These are phyloP conservation scores for Gossypium thurberi DNA, from an alignment of 345 rosid genomes.

Conservation along the genomic window DNA sequence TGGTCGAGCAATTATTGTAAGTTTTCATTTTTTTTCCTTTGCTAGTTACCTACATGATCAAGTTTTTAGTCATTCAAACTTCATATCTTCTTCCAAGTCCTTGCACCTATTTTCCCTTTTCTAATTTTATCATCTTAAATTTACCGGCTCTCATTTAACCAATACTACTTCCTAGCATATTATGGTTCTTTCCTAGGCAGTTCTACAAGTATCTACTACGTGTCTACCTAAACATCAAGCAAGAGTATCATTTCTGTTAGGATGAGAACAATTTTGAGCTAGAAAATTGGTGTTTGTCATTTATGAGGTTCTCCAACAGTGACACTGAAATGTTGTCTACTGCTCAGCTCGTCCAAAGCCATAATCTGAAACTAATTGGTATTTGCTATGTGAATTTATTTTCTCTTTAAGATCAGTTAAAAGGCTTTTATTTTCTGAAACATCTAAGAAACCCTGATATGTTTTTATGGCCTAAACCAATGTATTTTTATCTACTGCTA, in stretches of 20 bases:
- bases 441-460: background rate
- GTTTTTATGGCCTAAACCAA: background rate
- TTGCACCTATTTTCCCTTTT: background rate
- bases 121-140: background rate
- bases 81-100: background rate
- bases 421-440: background rate
- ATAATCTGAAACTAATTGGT: background rate
- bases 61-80: background rate
- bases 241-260: background rate
- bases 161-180: background rate
- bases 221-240: background rate
- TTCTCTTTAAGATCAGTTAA: background rate
- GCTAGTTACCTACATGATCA: background rate
- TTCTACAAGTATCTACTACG: background rate
- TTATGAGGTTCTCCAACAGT: background rate
- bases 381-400: background rate
- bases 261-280: background rate
- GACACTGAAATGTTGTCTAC: background rate
- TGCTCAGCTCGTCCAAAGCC: background rate
- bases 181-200: background rate
- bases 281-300: background rate
- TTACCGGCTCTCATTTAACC: background rate
- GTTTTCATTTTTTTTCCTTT: conserved; percentile 20
- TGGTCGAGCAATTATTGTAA: conserved; percentile 87
- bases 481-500: background rate